Evolutionary conservation across 306 rosid genomes (phyloP).

Genomic region (Canavalia ensiformis): DNA sequence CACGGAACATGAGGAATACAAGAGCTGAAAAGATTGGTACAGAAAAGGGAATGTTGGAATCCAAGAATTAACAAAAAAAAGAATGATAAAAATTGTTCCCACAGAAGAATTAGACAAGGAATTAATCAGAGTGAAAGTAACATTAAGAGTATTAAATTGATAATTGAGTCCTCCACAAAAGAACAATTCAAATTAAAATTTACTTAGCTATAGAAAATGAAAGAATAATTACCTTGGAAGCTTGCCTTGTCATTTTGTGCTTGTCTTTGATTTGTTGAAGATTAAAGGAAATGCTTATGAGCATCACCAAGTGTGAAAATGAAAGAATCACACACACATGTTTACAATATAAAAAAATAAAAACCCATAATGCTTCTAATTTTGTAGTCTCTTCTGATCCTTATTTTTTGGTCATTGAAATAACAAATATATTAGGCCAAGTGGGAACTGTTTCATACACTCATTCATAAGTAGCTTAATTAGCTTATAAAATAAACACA

Average conservation of each 20-base stretch:
- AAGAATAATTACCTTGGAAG: conserved; percentile 59
- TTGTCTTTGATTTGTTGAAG: conserved; percentile 60
- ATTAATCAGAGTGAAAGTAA: conserved; percentile 49
- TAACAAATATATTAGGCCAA: conserved; percentile 39
- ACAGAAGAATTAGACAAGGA: conserved; percentile 45
- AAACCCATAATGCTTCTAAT: conserved; percentile 51
- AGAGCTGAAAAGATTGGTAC: conserved; percentile 35
- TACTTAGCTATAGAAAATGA: conserved; percentile 40
- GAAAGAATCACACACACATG: conserved; percentile 35
- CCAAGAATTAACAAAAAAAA: conserved; percentile 30
- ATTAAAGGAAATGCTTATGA: conserved; percentile 49
- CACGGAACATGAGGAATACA: conserved; percentile 41
- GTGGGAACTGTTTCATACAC: conserved; percentile 37
- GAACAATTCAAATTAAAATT: conserved; percentile 49
- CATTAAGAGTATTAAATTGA: conserved; percentile 48
- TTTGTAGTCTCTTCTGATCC: conserved; percentile 64
- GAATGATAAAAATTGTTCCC: conserved; percentile 26
- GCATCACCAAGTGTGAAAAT: conserved; percentile 54
- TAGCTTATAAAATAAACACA: conserved; percentile 23
- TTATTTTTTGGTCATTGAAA: conserved; percentile 59
- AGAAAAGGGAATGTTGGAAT: conserved; percentile 45
- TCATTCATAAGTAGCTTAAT: conserved; percentile 15
- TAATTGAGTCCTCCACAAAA: conserved; percentile 49
- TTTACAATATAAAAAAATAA: conserved; percentile 36
- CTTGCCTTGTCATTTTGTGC: conserved; percentile 70